Percentiles rank a stretch among this genome's conserved stretches.
phyloP scores from a whole-genome alignment of 2,329 filamentous ascomycete species.

The Coniella lustricola region DNA sequence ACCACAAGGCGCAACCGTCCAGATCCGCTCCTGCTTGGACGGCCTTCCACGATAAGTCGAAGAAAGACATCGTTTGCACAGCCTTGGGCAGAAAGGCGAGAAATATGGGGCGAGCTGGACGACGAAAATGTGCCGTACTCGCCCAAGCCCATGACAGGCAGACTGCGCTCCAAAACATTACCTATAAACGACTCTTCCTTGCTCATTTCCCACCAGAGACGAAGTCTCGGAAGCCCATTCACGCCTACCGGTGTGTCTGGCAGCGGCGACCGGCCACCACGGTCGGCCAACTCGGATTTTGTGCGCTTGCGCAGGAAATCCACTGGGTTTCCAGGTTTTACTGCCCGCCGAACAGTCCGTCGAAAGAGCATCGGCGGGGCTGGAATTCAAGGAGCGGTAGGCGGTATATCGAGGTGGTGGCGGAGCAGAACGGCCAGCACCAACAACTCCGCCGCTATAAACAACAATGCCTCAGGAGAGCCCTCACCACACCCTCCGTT shows the following conservation, averaged over 20 bases:
- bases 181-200: conserved; percentile 33
- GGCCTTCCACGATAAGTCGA: conserved; percentile 1
- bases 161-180: conserved; percentile 43
- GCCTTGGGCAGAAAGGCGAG: conserved; percentile 60
- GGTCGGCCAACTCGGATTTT: conserved; percentile 6
- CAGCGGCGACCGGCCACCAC: conserved; percentile 5
- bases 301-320: conserved; percentile 47
- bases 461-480: conserved; percentile 6
- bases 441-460: too few species aligned
- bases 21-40: conserved; percentile 19
- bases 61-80: conserved; percentile 8
- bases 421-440: conserved; percentile 3
- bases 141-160: conserved; percentile 24
- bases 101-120: conserved; percentile 85
- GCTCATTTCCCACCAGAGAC: conserved; percentile 27
- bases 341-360: conserved; percentile 39
- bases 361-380: conserved; percentile 30
- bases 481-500: neutral
- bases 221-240: conserved; percentile 24
- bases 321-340: conserved; percentile 56
- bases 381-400: conserved; percentile 41
- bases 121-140: conserved; percentile 53
- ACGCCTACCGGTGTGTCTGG: neutral
- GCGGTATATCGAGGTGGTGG: conserved; percentile 53
- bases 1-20: conserved; percentile 16